phyloP scores from a whole-genome alignment of 306 rosid genomes.

The Cucurbita moschata region DNA sequence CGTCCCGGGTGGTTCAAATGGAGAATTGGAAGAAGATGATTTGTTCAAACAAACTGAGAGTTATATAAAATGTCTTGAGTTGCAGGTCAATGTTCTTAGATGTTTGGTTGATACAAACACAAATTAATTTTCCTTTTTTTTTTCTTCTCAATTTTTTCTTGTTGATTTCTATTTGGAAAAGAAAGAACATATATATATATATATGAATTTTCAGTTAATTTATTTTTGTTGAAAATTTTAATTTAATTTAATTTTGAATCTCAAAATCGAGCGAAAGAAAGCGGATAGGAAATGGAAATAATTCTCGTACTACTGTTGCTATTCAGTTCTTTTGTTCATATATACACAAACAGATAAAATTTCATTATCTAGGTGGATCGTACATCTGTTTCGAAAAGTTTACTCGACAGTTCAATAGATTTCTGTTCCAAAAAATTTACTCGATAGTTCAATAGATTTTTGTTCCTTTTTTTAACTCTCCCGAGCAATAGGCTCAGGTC shows the following conservation, averaged over 20 bases:
- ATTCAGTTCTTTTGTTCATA: background rate
- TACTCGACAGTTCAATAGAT: background rate
- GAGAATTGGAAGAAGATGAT: conserved; percentile 25
- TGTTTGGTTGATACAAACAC: conserved; percentile 21
- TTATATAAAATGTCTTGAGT: conserved; percentile 47
- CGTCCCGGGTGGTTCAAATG: conserved; percentile 44
- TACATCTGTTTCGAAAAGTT: background rate
- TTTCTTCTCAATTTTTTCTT: background rate
- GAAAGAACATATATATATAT: background rate
- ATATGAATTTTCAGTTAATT: background rate
- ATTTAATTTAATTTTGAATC: no score
- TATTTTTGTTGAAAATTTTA: no score
- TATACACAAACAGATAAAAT: background rate
- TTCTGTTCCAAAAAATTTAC: no score
- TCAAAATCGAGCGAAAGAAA: background rate
- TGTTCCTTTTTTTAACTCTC: no score
- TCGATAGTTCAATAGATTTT: no score
- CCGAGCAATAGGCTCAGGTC: background rate
- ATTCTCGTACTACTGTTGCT: background rate
- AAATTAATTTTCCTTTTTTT: background rate
- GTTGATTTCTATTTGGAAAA: background rate
- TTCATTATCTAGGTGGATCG: background rate
- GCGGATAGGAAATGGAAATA: background rate
- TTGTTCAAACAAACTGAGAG: conserved; percentile 35
- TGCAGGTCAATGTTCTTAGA: conserved; percentile 55